Base-by-base conservation (phyloP, 495 filamentous ascomycete species). In the Letharia columbiana region DNA sequence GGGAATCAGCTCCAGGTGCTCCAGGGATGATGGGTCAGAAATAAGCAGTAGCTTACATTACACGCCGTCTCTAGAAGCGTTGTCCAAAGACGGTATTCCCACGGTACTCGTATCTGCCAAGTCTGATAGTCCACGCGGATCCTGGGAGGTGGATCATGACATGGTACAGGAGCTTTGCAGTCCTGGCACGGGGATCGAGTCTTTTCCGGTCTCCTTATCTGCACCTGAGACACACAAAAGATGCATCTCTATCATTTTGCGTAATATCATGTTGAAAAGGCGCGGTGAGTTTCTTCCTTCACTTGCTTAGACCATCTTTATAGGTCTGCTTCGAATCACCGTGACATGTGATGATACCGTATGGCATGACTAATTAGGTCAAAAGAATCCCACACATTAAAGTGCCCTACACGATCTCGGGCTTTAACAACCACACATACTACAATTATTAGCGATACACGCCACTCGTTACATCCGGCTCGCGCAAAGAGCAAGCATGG, bases 51-150 rank as follows among this genome's bases (percentile, higher is more conserved):
- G 61, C 60, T 71, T 74, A 70, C 64, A 37, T 52, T 35, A 17
- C 23, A 28, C 41, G 70, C 50, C 64, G 42, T 35, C 18, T 68
- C 71, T 72, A 96, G 91, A 87, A 75, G 86, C 83, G 13, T 80
- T 94, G 67, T 78, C 81, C 62, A 86, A 85, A 66, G 83, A 86
- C 20, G 78, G 80, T 31, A 75, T 94, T 33, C 91, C 91, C 11
- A 86, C 86, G 65, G 77, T 91, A 54, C 82, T 95, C 58, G 91
- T 93, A 44, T 87, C 90, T 61, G 91, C 87, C 69, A 96, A 95
- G 80, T 93, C 89, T 77, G 91, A 95, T 72, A 81, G 82, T 42
- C 85, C 85, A 31, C 81, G 84, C 40, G 80, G 78, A 47, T 71
- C 77, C 13, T 82, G 86, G 33, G 79, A 87, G 67, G 75, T 89